Percentiles rank a stretch among this genome's conserved stretches.
These are phyloP conservation scores for Parmelia sp. DNA, from an alignment of 495 filamentous ascomycete species.

Conservation along the genomic window DNA sequence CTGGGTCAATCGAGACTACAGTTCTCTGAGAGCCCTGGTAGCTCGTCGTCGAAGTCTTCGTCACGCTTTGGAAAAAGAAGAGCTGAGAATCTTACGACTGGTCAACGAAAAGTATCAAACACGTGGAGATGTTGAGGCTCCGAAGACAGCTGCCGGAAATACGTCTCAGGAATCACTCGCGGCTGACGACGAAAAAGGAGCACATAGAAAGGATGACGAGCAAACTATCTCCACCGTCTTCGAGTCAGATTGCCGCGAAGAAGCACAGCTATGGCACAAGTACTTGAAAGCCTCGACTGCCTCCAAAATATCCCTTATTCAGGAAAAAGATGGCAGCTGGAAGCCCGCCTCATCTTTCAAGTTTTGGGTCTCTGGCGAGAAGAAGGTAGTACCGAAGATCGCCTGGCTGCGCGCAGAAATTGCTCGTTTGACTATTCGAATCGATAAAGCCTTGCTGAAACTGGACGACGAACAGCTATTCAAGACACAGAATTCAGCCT, in stretches of 20 bases:
- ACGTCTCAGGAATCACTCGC: constrained; percentile 13
- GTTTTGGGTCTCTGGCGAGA: constrained; percentile 21
- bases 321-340: constrained; percentile 21
- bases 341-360: constrained; percentile 23
- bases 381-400: constrained; percentile 86
- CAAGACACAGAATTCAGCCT: constrained; percentile 69
- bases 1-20: constrained; percentile 28
- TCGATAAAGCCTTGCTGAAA: constrained; percentile 79
- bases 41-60: constrained; percentile 25
- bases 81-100: constrained; percentile 20
- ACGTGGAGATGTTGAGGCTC: constrained; percentile 6
- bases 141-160: constrained; percentile 10
- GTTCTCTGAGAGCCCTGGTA: constrained; percentile 22
- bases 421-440: constrained; percentile 82
- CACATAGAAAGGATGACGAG: constrained; percentile 10
- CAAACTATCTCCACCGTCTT: constrained; percentile 18
- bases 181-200: constrained; percentile 11
- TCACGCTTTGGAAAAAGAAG: constrained; percentile 26
- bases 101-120: constrained; percentile 23
- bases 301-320: constrained; percentile 16
- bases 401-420: constrained; percentile 84
- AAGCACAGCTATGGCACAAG: constrained; percentile 22
- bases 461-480: constrained; percentile 83
- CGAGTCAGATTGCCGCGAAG: constrained; percentile 20
- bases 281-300: constrained; percentile 21